These are phyloP conservation scores for Claviceps citrina DNA, from an alignment of 2,329 filamentous ascomycete species.

Conservation along the genomic window DNA sequence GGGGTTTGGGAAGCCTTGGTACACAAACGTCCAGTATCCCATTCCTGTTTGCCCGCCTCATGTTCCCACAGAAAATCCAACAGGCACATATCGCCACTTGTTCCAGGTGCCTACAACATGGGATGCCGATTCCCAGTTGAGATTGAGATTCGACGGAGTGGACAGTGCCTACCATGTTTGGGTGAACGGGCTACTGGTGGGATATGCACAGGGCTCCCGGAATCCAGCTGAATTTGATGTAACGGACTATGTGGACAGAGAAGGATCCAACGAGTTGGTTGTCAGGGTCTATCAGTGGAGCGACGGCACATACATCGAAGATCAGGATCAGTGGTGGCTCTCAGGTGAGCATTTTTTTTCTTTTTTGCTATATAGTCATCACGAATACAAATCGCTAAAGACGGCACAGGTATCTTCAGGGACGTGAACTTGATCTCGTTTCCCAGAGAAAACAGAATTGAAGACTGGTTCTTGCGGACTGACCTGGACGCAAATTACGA, in stretches of 20 bases:
- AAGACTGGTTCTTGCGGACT: slow-evolving; percentile 42
- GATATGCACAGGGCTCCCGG: slow-evolving; percentile 52
- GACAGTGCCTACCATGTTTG: slow-evolving; percentile 54
- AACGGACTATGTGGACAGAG: slow-evolving; percentile 27
- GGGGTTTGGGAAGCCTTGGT: slow-evolving; percentile 48
- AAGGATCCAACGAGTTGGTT: slow-evolving; percentile 34
- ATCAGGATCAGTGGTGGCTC: slow-evolving; percentile 53
- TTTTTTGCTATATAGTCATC: neutral
- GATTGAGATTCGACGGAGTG: slow-evolving; percentile 53
- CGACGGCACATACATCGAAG: slow-evolving; percentile 52
- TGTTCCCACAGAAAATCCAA: slow-evolving; percentile 45
- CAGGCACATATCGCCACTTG: slow-evolving; percentile 40
- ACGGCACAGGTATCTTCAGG: slow-evolving; percentile 44
- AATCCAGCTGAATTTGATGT: slow-evolving; percentile 56
- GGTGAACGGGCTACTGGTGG: slow-evolving; percentile 45
- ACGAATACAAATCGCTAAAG: neutral
- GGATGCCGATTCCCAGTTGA: slow-evolving; percentile 30
- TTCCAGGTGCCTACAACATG: slow-evolving; percentile 36
- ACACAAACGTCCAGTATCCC: slow-evolving; percentile 50
- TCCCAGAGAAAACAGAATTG: slow-evolving; percentile 31
- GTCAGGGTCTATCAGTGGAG: slow-evolving; percentile 54
- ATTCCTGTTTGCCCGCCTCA: slow-evolving; percentile 50
- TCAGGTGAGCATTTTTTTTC: slow-evolving; percentile 26
- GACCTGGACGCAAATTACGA: slow-evolving; percentile 35
- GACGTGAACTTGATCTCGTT: slow-evolving; percentile 48